Base-by-base conservation (phyloP, 495 filamentous ascomycete genomes). In the Evernia prunastri region DNA sequence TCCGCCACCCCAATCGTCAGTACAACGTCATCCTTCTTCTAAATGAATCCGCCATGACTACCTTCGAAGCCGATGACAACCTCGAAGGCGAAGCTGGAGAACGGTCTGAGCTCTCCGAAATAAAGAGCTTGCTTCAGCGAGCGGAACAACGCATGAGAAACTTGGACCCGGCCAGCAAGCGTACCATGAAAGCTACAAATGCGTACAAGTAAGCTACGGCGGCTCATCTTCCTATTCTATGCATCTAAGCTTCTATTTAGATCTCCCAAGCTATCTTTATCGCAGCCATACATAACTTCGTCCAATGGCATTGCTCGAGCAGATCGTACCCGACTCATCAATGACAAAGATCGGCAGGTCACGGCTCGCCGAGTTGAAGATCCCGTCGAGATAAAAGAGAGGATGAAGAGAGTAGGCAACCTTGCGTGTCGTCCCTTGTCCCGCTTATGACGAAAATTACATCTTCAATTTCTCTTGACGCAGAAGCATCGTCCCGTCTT, bases 401-500 rank as follows among this genome's bases (percentile, higher is more conserved):
- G 71, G 47, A 68, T 67, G 35, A 65, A 53, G 63, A 79, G 83
- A 77, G 85, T 86, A 74, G 71, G 78, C 53, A 68, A 49, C 40
- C 37, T 59, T 56, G 27, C 61, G 45, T 65, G 59, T 53, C 67
- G 61, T 59, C 63, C 60, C 47, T 58, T 56, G 42, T 31, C 54
- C 68, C 80, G 79, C 78, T 73, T 78, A 86, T 89, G 88, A 90
- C 78, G 87, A 90, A 85, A 88, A 82, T 78, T 71, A 78, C 18
- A 29, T 31, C 17, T 80, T 81, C 76, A 81, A 80, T 71, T 77
- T 70, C 68, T 73, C 83, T 85, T 85, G 84, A 88, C 77, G 82
- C 81, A 79, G 85, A 80, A 75, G 78, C 69, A 71, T 68, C 76
- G 79, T 81, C 82, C 85, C 89, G 89, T 93, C 76, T 85, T 92